phyloP scores from a whole-genome alignment of 2,329 filamentous ascomycete genomes.

The Rosellinia necatrix region DNA sequence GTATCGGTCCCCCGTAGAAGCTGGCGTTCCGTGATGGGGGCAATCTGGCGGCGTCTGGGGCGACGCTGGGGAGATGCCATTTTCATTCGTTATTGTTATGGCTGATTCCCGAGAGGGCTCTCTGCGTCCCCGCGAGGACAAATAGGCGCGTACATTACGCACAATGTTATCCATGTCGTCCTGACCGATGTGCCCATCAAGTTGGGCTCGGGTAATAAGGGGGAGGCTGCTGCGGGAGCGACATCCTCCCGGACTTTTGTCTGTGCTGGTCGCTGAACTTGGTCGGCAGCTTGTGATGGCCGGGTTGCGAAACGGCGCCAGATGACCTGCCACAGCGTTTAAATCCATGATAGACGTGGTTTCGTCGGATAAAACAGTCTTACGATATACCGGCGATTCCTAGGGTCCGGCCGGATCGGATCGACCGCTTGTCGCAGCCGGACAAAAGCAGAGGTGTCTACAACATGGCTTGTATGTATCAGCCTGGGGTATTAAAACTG shows the following conservation, averaged over 20 bases:
- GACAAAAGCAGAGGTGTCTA: constrained; percentile 23
- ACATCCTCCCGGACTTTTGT: background rate
- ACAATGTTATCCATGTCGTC: constrained; percentile 34
- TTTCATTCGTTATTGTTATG: constrained; percentile 12
- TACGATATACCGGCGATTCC: background rate
- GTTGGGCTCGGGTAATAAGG: background rate
- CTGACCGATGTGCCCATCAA: constrained; percentile 17
- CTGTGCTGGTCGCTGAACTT: constrained; percentile 21
- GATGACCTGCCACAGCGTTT: background rate
- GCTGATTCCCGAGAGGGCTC: constrained; percentile 2
- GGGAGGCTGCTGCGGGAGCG: constrained; percentile 10
- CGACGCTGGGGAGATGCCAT: constrained; percentile 5
- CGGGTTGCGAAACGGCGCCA: constrained; percentile 20
- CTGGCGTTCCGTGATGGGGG: background rate
- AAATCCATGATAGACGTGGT: background rate
- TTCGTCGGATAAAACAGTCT: background rate
- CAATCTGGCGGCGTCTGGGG: background rate
- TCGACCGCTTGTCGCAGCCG: constrained; percentile 19
- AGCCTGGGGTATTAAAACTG: constrained; percentile 1
- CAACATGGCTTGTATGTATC: constrained; percentile 10
- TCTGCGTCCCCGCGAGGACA: constrained; percentile 32
- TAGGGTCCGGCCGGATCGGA: constrained; percentile 1
- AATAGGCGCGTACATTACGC: constrained; percentile 33
- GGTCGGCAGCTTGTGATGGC: constrained; percentile 17
- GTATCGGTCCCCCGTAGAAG: constrained; percentile 27